Base-by-base conservation (phyloP, 352 stramenopile species). In the Phytophthora macrochlamydospora region DNA sequence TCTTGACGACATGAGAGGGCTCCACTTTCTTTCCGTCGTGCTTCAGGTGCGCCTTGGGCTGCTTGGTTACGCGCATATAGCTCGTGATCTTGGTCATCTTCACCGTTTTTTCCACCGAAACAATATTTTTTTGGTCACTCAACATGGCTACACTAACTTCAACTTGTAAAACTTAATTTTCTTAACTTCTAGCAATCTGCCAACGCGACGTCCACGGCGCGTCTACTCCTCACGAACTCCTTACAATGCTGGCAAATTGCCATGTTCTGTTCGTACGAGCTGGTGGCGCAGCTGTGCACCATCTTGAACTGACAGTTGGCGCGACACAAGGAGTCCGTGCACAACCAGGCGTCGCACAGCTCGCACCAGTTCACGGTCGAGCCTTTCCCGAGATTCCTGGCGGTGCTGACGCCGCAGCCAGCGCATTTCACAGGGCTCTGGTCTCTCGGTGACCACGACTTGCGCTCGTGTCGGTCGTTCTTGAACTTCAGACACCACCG, bases 21-120 rank as follows among this genome's bases (percentile, higher is more conserved):
- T 70, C 57, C 38, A 61, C 54, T 45, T 73, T 72, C 13, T 73
- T 73, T 35, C 69, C 68, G 14, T 71, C 56, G 44, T 72, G 71
- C 13, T 73, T 75, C 38, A 67, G 66, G 28, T 72, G 65, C 43
- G 65, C 58, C 65, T 70, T 81, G 62, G 59, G 71, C 65, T 75
- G 71, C 75, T 90, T 90, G n/a, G 80, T 87, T 37, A 83, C 75
- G 62, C 80, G 83, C 83, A 91, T 88, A 44, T 76, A 90, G 65
- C 53, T 83, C 38, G 78, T 89, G 65, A 91, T 89, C 73, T 87
- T 89, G 31, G 75, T 64, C 82, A 89, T 91, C 33, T 51, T 67
- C n/a, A 7, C 31, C 0, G 18, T 24, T 24, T 24, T 24, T 24
- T 24, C 18, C 18, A 24, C 18, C 18, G 18, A 24, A 24, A 24